These are phyloP conservation scores for Neofusicoccum laricinum DNA, from an alignment of 2,329 filamentous ascomycete genomes.

Conservation along the genomic window DNA sequence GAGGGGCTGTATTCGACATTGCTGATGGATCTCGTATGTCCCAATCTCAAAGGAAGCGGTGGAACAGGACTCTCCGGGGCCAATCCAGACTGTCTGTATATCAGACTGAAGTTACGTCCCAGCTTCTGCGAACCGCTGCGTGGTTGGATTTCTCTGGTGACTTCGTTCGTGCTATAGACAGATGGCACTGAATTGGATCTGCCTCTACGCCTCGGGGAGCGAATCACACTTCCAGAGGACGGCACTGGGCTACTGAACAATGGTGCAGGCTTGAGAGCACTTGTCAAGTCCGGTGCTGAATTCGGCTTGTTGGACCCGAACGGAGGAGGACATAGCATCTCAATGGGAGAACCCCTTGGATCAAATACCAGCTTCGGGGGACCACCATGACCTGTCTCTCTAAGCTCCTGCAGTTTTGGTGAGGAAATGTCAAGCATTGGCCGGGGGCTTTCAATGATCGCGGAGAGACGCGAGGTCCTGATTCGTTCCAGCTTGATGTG, in stretches of 20 bases:
- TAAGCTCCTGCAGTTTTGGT: neutral
- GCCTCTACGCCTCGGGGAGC: slow-evolving; percentile 2
- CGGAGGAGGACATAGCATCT: neutral
- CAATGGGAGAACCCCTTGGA: neutral
- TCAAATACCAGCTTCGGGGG: neutral
- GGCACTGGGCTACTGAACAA: neutral
- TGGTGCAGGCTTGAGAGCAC: neutral
- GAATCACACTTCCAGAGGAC: neutral
- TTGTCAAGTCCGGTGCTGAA: slow-evolving; percentile 7
- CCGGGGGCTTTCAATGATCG: slow-evolving; percentile 13
- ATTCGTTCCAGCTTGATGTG: slow-evolving; percentile 14
- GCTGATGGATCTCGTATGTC: slow-evolving; percentile 23
- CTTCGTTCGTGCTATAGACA: neutral
- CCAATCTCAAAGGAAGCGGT: slow-evolving; percentile 39
- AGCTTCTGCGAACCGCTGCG: slow-evolving; percentile 18
- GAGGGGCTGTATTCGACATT: slow-evolving; percentile 32
- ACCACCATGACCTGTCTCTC: neutral
- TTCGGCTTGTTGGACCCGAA: neutral
- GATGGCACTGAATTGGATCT: slow-evolving; percentile 15
- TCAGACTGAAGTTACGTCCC: slow-evolving; percentile 22
- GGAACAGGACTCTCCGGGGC: slow-evolving; percentile 43
- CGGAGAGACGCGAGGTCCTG: slow-evolving; percentile 24
- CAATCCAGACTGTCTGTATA: slow-evolving; percentile 26
- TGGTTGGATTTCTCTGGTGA: slow-evolving; percentile 18
- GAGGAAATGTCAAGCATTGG: neutral